Base-by-base conservation (phyloP, 116 monocot genomes). In the Dioscorea cayenensis region DNA sequence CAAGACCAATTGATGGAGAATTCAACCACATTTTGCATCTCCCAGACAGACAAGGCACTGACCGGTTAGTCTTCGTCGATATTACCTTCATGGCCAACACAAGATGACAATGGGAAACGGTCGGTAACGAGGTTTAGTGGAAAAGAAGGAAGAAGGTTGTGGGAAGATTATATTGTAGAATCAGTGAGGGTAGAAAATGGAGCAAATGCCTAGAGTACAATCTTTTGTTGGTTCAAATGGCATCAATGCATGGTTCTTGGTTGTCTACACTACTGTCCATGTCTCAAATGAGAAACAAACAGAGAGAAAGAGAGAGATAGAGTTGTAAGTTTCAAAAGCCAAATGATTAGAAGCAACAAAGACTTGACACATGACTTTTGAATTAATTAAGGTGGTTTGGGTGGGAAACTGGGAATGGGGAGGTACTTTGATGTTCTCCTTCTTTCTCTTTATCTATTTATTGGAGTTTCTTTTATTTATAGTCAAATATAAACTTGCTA, bases 111-210 rank as follows among this genome's bases (percentile, higher is more conserved):
- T 29, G 74, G 28, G 85, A 72, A 65, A 77, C 67, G 77, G 64
- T 20, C n/a, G n/a, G n/a, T 19, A n/a, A 35, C 49, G 63, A 35
- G 61, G 14, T 19, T 36, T 21, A n/a, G 59, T 63, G 74, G 59
- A 21, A 78, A 76, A 69, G 71, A 64, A 14, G 25, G 69, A 23
- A 0, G 85, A 83, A 5, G 87, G 87, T 0, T 85, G 85, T 1
- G 88, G 79, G 72, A 89, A 76, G 73, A 85, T 21, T 68, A 69
- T 29, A n/a, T n/a, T n/a, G 80, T 70, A 83, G 76, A 82, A 89
- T 78, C 80, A 83, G 28, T 83, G 85, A 14, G 89, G 85, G 80
- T 84, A 89, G 82, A 79, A 80, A 64, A 80, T 50, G 84, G 69
- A 84, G 80, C 88, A 89, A 72, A 84, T 62, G 14, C 82, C 79